Conservation (phyloP, 169 alveolate genomes). For the Eimeria brunetti region DNA sequence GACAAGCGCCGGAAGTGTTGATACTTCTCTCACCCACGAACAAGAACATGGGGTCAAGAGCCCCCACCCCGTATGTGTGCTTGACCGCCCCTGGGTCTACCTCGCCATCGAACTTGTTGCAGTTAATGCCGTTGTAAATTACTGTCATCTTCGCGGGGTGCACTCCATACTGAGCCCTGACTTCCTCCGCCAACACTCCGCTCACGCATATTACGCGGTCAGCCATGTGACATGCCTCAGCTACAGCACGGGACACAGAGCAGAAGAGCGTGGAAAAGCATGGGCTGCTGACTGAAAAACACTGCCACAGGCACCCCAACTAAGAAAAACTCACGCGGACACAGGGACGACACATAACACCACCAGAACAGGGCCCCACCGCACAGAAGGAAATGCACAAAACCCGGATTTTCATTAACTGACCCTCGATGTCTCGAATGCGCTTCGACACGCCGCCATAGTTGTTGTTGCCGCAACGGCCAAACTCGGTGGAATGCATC, state of each 20-base stretch:
- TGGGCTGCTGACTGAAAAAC: neutral
- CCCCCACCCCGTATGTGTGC: conserved; percentile 85
- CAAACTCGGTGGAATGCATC: conserved; percentile 89
- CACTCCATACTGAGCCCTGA: conserved; percentile 81
- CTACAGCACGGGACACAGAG: conserved; percentile 24
- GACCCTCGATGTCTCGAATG: conserved; percentile 84
- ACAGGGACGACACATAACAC: neutral
- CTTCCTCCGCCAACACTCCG: conserved; percentile 89
- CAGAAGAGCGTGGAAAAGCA: neutral
- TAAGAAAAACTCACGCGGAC: neutral
- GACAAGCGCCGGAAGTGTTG: neutral
- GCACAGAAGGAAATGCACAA: neutral
- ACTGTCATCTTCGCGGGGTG: conserved; percentile 83
- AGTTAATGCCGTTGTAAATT: conserved; percentile 85
- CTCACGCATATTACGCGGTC: conserved; percentile 88
- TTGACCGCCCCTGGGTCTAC: conserved; percentile 83
- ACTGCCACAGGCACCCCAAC: neutral
- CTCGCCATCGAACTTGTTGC: conserved; percentile 86
- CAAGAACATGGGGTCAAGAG: conserved; percentile 88
- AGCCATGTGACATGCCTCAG: conserved; percentile 87
- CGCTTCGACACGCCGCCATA: conserved; percentile 87
- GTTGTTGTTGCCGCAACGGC: conserved; percentile 88
- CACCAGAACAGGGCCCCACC: neutral
- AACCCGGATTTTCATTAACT: neutral
- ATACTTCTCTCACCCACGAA: conserved; percentile 83